Conservation (phyloP, 176 grass and related monocot genomes). For the Carex littledalei region DNA sequence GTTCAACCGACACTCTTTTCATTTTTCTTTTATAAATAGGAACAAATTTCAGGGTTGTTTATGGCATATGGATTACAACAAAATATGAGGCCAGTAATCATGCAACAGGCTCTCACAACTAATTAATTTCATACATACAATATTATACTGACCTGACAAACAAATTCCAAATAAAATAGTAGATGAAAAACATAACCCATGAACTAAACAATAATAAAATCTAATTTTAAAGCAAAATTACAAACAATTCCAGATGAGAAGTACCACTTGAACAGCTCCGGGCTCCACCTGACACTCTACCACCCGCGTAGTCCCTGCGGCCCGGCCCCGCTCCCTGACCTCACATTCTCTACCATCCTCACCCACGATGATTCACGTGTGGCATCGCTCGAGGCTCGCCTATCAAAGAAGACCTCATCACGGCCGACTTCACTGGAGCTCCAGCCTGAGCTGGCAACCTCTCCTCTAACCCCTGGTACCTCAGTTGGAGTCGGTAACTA, state of each 20-base stretch:
- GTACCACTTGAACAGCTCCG: conserved; percentile 40
- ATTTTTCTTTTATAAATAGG: background rate
- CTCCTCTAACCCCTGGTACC: conserved; percentile 50
- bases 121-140: background rate
- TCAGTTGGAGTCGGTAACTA: conserved; percentile 84
- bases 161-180: background rate
- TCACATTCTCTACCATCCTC: conserved; percentile 55
- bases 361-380: conserved; percentile 52
- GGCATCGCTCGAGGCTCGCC: conserved; percentile 38
- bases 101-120: background rate
- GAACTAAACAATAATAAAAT: background rate
- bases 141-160: background rate
- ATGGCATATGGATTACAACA: background rate
- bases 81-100: background rate
- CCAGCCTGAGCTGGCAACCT: background rate
- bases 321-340: conserved; percentile 48
- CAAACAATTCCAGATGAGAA: conserved; percentile 16
- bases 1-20: background rate
- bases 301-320: conserved; percentile 64
- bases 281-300: conserved; percentile 60
- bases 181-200: background rate
- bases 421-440: conserved; percentile 34
- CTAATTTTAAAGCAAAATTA: background rate
- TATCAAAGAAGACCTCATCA: conserved; percentile 21
- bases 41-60: background rate